Percentiles rank a stretch among this genome's conserved stretches.
These are phyloP conservation scores for Saxispiralis lemnorum DNA, from an alignment of 495 filamentous ascomycete genomes.

Conservation along the genomic window DNA sequence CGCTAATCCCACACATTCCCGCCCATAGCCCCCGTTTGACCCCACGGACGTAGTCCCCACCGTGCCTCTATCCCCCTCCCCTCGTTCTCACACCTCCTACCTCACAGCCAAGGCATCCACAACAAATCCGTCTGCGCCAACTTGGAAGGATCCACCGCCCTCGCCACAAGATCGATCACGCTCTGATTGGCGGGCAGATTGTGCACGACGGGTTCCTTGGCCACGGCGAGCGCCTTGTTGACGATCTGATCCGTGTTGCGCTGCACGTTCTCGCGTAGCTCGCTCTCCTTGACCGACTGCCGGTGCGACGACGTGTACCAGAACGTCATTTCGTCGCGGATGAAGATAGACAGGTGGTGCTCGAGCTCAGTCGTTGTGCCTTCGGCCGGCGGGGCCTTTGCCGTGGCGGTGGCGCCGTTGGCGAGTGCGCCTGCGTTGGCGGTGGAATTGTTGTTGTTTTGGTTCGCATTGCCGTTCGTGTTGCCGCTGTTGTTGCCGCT, in stretches of 20 bases:
- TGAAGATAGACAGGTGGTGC: constrained; percentile 80
- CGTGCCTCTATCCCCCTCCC: background rate
- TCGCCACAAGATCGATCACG: constrained; percentile 74
- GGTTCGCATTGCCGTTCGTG: too few species aligned
- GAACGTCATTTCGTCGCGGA: constrained; percentile 93
- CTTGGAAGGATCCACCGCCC: constrained; percentile 71
- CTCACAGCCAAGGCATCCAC: constrained; percentile 90
- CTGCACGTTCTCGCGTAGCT: constrained; percentile 73
- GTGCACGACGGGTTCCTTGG: constrained; percentile 33
- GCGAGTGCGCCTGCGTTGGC: background rate
- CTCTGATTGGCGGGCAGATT: constrained; percentile 89
- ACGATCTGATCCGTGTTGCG: constrained; percentile 78
- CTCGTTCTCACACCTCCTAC: background rate
- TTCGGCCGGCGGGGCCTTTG: background rate
- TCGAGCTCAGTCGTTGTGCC: constrained; percentile 55
- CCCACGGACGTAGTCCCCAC: too few species aligned
- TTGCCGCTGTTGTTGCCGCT: too few species aligned
- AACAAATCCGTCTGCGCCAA: constrained; percentile 70
- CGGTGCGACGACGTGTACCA: constrained; percentile 81
- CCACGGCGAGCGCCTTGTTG: constrained; percentile 68
- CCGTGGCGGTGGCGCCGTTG: background rate
- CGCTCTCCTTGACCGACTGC: constrained; percentile 41
- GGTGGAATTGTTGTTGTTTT: too few species aligned
- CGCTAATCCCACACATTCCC: too few species aligned
- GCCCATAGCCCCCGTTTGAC: too few species aligned